Percentiles rank a stretch among this genome's conserved stretches.
Conservation (phyloP, 2,329 filamentous ascomycete species). For the Pseudogymnoascus sp. region DNA sequence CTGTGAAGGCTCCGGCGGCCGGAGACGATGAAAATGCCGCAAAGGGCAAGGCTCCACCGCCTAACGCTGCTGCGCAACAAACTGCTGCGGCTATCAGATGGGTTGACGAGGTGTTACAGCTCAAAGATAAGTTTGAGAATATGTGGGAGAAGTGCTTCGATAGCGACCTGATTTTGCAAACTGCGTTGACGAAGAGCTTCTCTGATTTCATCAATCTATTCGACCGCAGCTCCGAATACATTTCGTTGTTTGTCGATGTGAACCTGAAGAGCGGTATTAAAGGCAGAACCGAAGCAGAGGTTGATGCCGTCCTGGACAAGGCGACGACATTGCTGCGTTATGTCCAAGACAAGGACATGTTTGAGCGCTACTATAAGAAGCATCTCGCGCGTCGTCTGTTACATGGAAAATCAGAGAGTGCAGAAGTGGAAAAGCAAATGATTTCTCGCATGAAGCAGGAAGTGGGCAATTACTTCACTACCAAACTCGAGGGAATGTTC, state of each 20-base stretch:
- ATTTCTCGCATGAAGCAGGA: conserved; percentile 96
- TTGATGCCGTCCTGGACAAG: conserved; percentile 78
- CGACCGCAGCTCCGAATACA: conserved; percentile 74
- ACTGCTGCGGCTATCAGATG: conserved; percentile 85
- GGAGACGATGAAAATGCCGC: conserved; percentile 41
- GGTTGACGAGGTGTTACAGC: conserved; percentile 79
- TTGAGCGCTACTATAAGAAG: conserved; percentile 97
- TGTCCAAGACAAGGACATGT: conserved; percentile 84
- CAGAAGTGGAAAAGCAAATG: conserved; percentile 91
- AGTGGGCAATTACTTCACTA: conserved; percentile 86
- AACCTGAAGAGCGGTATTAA: conserved; percentile 90
- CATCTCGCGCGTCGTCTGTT: conserved; percentile 82
- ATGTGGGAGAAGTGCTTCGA: conserved; percentile 68
- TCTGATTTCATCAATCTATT: conserved; percentile 93
- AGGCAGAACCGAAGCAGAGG: conserved; percentile 81
- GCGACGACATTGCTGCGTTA: conserved; percentile 83
- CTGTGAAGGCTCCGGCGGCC: conserved; percentile 27
- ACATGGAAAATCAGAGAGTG: conserved; percentile 80
- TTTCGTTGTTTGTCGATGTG: conserved; percentile 95
- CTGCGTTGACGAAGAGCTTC: conserved; percentile 77
- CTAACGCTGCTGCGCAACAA: conserved; percentile 61
- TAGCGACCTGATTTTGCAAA: conserved; percentile 69
- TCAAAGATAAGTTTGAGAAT: conserved; percentile 85
- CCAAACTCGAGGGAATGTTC: conserved; percentile 95
- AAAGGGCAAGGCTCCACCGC: conserved; percentile 40